Percentiles rank a stretch among this genome's conserved stretches.
phyloP scores from a whole-genome alignment of 345 rosid species.

The Theobroma cacao region DNA sequence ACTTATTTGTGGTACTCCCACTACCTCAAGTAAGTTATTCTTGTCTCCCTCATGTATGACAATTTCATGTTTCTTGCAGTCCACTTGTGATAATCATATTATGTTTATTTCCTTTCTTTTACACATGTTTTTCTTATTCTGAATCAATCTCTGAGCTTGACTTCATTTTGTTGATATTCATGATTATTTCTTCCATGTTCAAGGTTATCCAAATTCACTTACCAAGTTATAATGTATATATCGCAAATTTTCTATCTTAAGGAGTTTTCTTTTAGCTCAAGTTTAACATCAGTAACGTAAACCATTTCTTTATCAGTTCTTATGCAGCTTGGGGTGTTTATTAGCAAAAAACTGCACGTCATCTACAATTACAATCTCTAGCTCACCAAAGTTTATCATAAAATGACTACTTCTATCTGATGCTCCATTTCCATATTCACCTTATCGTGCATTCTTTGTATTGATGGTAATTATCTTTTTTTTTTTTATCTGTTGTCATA shows the following conservation, averaged over 20 bases:
- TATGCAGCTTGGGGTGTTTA: background rate
- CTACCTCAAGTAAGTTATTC: constrained; percentile 72
- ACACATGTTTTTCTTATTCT: background rate
- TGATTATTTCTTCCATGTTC: background rate
- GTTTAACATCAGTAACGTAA: background rate
- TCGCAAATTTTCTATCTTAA: background rate
- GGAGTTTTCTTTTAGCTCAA: background rate
- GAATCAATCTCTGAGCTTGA: background rate
- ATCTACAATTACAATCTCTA: background rate
- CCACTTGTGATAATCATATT: background rate
- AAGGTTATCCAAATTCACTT: background rate
- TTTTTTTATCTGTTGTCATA: background rate
- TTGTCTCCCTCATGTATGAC: background rate
- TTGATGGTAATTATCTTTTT: background rate
- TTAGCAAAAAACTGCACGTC: background rate
- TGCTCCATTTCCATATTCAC: background rate
- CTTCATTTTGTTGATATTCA: background rate
- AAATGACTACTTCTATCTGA: background rate
- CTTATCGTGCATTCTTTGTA: constrained; percentile 1
- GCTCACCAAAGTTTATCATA: background rate
- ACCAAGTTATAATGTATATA: background rate
- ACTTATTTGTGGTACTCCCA: constrained; percentile 62
- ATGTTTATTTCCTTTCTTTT: background rate
- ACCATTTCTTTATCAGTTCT: background rate
- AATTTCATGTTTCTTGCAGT: background rate